A percentile compares a stretch with the other conserved stretches of the same genome.
Evolutionary conservation across 306 rosid genomes (phyloP).

Genomic region (Geum urbanum): DNA sequence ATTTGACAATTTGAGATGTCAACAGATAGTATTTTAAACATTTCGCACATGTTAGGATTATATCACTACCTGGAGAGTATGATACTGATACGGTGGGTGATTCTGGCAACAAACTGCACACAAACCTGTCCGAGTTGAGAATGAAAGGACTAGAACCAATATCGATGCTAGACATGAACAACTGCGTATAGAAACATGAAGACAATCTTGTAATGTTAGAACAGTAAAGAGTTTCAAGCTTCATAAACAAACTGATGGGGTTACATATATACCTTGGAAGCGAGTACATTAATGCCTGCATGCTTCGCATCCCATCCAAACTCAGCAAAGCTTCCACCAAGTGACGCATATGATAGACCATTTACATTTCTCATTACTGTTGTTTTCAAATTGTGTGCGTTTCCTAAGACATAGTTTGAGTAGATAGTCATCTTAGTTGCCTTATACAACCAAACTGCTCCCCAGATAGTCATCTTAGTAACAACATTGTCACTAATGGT

Average conservation of each 20-base stretch:
- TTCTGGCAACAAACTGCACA: slow-evolving; percentile 23
- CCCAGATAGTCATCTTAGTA: too few relatives aligned
- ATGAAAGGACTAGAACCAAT: slow-evolving; percentile 7
- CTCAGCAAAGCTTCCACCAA: slow-evolving; percentile 17
- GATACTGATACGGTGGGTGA: slow-evolving; percentile 24
- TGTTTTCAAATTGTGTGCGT: slow-evolving; percentile 4
- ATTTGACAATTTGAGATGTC: not conserved
- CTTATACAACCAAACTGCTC: slow-evolving; percentile 31
- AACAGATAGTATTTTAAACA: not conserved
- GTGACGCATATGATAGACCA: not conserved
- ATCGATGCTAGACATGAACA: not conserved
- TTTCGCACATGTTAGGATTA: not conserved
- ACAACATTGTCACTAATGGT: not conserved
- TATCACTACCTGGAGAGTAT: slow-evolving; percentile 23
- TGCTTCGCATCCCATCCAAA: slow-evolving; percentile 32
- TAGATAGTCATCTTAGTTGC: slow-evolving; percentile 7
- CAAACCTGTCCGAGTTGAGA: slow-evolving; percentile 18
- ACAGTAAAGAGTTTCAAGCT: not conserved
- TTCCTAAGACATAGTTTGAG: slow-evolving; percentile 19
- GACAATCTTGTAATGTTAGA: not conserved
- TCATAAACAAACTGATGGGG: not conserved
- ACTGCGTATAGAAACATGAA: slow-evolving; percentile 1
- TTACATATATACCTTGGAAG: slow-evolving; percentile 8
- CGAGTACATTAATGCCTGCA: slow-evolving; percentile 23
- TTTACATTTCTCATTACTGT: not conserved